Evolutionary conservation across 768 basidiomycete genomes (phyloP).

Genomic region (Trametes cubensis): DNA sequence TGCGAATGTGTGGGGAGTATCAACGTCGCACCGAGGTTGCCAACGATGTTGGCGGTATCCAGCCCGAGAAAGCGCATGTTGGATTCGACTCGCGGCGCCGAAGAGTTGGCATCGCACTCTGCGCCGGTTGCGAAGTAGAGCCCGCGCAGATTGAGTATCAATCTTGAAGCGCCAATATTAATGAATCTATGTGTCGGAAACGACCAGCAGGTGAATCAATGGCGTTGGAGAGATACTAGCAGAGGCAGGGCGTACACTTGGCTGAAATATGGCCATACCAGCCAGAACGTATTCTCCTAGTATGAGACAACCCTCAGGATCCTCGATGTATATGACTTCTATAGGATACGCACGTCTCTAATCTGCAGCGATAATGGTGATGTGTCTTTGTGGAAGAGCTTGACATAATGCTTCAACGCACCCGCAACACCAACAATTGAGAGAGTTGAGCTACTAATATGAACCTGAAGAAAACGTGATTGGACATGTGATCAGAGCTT

Average conservation of each 20-base stretch:
- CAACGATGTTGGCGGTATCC: constrained; percentile 1
- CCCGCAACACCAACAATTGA: background rate
- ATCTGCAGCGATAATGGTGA: background rate
- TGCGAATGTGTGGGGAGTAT: background rate
- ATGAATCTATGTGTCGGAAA: background rate
- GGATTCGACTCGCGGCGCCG: background rate
- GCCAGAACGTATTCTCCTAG: constrained; percentile 1
- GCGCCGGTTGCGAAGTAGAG: constrained; percentile 1
- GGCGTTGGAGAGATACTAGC: background rate
- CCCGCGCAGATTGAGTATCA: constrained; percentile 14
- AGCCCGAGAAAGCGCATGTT: constrained; percentile 6
- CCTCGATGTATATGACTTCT: background rate
- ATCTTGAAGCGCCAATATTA: constrained; percentile 5
- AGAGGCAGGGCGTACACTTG: constrained; percentile 3
- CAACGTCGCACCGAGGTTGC: constrained; percentile 13
- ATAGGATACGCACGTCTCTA: background rate
- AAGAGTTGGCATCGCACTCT: background rate
- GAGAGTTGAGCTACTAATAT: no score
- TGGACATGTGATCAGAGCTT: no score
- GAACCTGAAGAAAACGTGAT: no score
- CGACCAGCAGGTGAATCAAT: no score
- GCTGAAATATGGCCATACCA: constrained; percentile 11
- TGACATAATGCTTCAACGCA: background rate
- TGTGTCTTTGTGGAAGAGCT: no score
- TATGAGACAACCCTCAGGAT: background rate